phyloP scores from a whole-genome alignment of 2,329 filamentous ascomycete species.

The Neonectria neomacrospora region DNA sequence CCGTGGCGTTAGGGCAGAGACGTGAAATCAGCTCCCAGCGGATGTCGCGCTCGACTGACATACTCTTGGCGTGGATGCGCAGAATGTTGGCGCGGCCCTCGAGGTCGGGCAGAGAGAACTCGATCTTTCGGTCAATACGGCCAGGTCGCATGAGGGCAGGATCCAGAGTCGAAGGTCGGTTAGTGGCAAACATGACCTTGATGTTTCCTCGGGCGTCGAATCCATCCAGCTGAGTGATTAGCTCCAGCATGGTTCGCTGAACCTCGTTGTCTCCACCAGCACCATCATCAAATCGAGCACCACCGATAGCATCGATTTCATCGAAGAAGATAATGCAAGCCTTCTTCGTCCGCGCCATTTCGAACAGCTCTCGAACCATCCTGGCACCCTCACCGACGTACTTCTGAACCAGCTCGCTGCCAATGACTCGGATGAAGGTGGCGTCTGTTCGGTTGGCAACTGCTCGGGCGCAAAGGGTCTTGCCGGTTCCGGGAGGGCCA shows the following conservation, averaged over 20 bases:
- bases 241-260: slow-evolving; percentile 96
- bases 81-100: slow-evolving; percentile 98
- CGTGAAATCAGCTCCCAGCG: slow-evolving; percentile 98
- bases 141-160: slow-evolving; percentile 97
- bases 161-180: slow-evolving; percentile 93
- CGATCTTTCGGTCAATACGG: slow-evolving; percentile 98
- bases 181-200: slow-evolving; percentile 99
- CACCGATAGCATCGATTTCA: slow-evolving; percentile 96
- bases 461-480: slow-evolving; percentile 96
- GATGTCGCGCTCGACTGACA: slow-evolving; percentile 99
- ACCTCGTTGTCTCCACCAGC: slow-evolving; percentile 98
- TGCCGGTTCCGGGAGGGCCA: slow-evolving; percentile 97
- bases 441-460: slow-evolving; percentile 98
- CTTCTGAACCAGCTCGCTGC: slow-evolving; percentile 97
- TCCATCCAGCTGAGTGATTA: slow-evolving; percentile 96
- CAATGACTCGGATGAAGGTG: slow-evolving; percentile 98
- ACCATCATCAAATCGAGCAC: slow-evolving; percentile 95
- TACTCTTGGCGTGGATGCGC: slow-evolving; percentile 98
- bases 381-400: slow-evolving; percentile 98
- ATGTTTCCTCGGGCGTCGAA: slow-evolving; percentile 98
- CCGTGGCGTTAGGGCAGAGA: slow-evolving; percentile 95
- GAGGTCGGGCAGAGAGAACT: slow-evolving; percentile 96
- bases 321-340: slow-evolving; percentile 98
- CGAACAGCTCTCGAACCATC: slow-evolving; percentile 98
- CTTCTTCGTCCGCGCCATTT: slow-evolving; percentile 99